Percentiles rank a stretch among this genome's conserved stretches.
These are phyloP conservation scores for Aspergillus novofumigatus DNA, from an alignment of 2,329 filamentous ascomycete species.

Conservation along the genomic window DNA sequence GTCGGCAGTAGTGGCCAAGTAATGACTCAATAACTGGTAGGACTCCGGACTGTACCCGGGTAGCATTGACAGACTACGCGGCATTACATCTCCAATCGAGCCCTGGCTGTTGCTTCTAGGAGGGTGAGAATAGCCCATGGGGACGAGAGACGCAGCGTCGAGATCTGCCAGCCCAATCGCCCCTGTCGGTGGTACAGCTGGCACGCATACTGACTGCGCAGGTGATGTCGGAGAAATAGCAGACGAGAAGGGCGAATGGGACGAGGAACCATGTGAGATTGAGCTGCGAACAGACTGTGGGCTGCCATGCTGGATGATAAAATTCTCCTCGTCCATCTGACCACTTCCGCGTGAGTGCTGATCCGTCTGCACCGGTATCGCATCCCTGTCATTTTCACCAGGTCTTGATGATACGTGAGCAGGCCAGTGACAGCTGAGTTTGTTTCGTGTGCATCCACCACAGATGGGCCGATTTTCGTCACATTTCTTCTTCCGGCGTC, in stretches of 20 bases:
- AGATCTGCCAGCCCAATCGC: neutral
- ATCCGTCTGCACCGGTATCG: neutral
- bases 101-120: neutral
- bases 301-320: neutral
- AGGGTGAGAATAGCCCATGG: neutral
- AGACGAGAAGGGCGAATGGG: neutral
- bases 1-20: constrained; percentile 42
- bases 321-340: neutral
- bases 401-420: constrained; percentile 9
- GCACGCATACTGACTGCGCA: neutral
- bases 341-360: neutral
- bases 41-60: constrained; percentile 26
- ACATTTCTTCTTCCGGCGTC: constrained; percentile 33
- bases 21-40: constrained; percentile 43
- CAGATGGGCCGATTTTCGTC: constrained; percentile 34
- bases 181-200: neutral
- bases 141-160: neutral
- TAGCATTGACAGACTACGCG: constrained; percentile 25
- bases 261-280: neutral
- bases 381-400: neutral
- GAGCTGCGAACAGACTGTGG: neutral
- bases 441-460: constrained; percentile 26
- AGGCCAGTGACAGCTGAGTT: constrained; percentile 26
- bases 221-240: neutral
- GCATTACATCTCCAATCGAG: constrained; percentile 16